These are phyloP conservation scores for Phylloporus arenicola DNA, from an alignment of 768 basidiomycete genomes.

Conservation along the genomic window DNA sequence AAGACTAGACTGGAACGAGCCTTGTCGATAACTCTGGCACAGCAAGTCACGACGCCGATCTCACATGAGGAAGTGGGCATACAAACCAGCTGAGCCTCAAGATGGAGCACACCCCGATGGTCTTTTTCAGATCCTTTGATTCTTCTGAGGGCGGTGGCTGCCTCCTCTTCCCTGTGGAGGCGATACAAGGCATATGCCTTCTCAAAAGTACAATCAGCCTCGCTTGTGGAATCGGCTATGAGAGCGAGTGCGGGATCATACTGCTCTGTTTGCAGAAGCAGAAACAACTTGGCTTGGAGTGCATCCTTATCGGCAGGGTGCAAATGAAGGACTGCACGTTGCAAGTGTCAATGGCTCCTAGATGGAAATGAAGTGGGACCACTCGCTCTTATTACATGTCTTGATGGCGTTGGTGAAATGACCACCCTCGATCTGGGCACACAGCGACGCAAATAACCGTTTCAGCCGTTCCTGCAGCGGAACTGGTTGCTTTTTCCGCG, in stretches of 20 bases:
- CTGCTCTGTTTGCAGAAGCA: slow-evolving; percentile 82
- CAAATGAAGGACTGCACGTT: slow-evolving; percentile 59
- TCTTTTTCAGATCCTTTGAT: slow-evolving; percentile 42
- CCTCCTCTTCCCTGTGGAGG: slow-evolving; percentile 70
- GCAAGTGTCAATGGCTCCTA: slow-evolving; percentile 16
- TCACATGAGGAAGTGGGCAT: slow-evolving; percentile 16
- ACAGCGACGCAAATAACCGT: slow-evolving; percentile 70
- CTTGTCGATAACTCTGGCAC: slow-evolving; percentile 69
- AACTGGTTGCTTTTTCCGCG: slow-evolving; percentile 21
- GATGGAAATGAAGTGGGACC: slow-evolving; percentile 17
- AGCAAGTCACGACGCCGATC: slow-evolving; percentile 12
- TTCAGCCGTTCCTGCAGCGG: slow-evolving; percentile 33
- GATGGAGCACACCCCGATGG: slow-evolving; percentile 64
- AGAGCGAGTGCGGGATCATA: slow-evolving; percentile 65
- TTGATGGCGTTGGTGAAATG: slow-evolving; percentile 81
- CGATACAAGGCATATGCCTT: slow-evolving; percentile 81
- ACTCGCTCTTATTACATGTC: slow-evolving; percentile 88
- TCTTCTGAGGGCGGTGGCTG: slow-evolving; percentile 44
- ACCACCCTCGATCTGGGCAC: slow-evolving; percentile 86
- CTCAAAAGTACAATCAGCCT: slow-evolving; percentile 47
- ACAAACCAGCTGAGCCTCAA: slow-evolving; percentile 85
- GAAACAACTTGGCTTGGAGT: slow-evolving; percentile 76
- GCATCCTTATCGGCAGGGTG: slow-evolving; percentile 67
- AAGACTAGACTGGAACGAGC: slow-evolving; percentile 66
- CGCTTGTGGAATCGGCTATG: slow-evolving; percentile 30